Conservation (phyloP, 2,329 filamentous ascomycete genomes). For the Aureobasidium mangrovei region DNA sequence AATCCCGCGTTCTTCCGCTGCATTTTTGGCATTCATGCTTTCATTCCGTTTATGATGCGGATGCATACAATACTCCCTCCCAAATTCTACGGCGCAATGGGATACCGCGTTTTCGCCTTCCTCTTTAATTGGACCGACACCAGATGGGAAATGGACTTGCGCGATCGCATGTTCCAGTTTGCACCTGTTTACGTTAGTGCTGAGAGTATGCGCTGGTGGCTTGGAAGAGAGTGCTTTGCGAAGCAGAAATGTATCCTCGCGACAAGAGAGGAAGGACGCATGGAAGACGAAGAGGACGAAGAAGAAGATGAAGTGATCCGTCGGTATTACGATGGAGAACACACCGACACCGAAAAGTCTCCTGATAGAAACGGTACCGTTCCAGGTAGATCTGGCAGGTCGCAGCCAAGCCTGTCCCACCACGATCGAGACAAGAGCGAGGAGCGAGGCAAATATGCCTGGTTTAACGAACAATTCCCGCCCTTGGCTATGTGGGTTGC, state of each 20-base stretch:
- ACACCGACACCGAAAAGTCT: conserved; percentile 13
- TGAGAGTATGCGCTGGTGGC: conserved; percentile 93
- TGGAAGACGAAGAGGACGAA: conserved; percentile 48
- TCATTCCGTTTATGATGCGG: conserved; percentile 88
- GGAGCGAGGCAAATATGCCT: conserved; percentile 46
- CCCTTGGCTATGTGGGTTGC: conserved; percentile 85
- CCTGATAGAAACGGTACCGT: neutral
- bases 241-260: conserved; percentile 79
- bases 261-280: conserved; percentile 60
- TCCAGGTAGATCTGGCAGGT: neutral
- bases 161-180: conserved; percentile 83
- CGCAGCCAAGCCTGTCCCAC: conserved; percentile 12
- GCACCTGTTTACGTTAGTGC: conserved; percentile 82
- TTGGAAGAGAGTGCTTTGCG: conserved; percentile 77
- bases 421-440: conserved; percentile 23
- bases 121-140: conserved; percentile 80
- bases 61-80: conserved; percentile 63
- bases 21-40: conserved; percentile 85
- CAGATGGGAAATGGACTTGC: conserved; percentile 73
- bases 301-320: conserved; percentile 32
- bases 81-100: conserved; percentile 66
- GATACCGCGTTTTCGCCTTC: conserved; percentile 83
- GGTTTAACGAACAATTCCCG: conserved; percentile 73
- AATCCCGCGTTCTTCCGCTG: conserved; percentile 66
- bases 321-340: conserved; percentile 24